Evolutionary conservation across 2,329 filamentous ascomycete species (phyloP), one percentile per base, ranked within the genome.

Genomic region (Eurotiales sp.): DNA sequence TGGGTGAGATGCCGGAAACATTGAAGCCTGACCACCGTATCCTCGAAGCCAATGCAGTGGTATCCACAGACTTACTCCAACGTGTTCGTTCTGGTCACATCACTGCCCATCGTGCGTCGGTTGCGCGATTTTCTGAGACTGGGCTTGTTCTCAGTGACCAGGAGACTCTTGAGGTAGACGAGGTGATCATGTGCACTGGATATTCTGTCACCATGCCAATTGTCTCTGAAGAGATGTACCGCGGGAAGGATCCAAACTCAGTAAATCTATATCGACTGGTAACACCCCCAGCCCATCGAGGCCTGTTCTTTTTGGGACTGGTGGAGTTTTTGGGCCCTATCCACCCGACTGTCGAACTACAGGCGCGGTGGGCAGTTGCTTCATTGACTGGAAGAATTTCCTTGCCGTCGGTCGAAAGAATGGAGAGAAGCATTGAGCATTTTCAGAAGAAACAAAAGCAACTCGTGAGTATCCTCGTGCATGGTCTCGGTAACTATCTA

Each of bases 271-370:
- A 66, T 56, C 65, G 66, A 50, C 36, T 65, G 12, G 54, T 67
- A 32, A 58, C 63, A 15, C 57, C 69, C 10, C 64, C 65, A 1
- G 56, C 56, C 14, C 62, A 66, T 50, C 50, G 51, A 12, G 66
- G 65, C 52, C 57, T 72, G 10, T 72, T 65, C 53, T 57, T 71
- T 15, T 55, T 70, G 40, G 65, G 70, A 8, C 61, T 64, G 27
- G 44, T 64, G 34, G 66, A 72, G 53, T 54, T 62, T 7, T 46
- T 60, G 8, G 69, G 70, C 0, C 61, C 69, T 8, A 53, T 63
- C 6, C 51, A 61, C n/a, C 64, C 68, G 1, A 56, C 65, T 3
- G 56, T 57, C 19, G 69, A 72, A 51, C 63, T 65, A 1, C 67
- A 70, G 56, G 64, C 66, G 14, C 64, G 70, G 30, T 64, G 66